Evolutionary conservation across 2,329 filamentous ascomycete species (phyloP).

Genomic region (Xylariaceae sp.): DNA sequence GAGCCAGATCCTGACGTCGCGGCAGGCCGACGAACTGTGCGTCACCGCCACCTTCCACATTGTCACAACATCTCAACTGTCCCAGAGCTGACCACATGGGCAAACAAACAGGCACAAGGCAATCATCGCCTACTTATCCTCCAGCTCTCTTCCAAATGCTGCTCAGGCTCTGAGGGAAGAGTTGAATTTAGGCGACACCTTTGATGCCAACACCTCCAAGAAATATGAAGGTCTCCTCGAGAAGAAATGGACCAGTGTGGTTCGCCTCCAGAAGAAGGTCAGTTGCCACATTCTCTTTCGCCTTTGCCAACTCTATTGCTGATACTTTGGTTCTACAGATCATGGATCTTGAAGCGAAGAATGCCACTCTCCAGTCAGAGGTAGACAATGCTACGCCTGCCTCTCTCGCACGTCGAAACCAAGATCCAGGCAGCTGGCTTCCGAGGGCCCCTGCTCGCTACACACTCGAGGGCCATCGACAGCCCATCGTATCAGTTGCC

Average conservation of each 20-base stretch:
- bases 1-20: constrained; percentile 27
- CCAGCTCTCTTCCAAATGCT: constrained; percentile 65
- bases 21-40: constrained; percentile 30
- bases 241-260: constrained; percentile 98
- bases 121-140: constrained; percentile 81
- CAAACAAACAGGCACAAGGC: constrained; percentile 63
- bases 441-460: constrained; percentile 79
- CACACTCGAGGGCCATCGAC: constrained; percentile 76
- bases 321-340: constrained; percentile 51
- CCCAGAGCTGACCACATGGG: background rate
- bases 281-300: constrained; percentile 9
- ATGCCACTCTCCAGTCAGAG: constrained; percentile 70
- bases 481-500: constrained; percentile 79
- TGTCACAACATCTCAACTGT: background rate
- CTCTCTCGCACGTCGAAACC: constrained; percentile 72
- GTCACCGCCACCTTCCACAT: constrained; percentile 4
- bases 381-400: constrained; percentile 75
- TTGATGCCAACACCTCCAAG: constrained; percentile 79
- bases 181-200: constrained; percentile 63
- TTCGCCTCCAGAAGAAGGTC: constrained; percentile 93
- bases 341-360: constrained; percentile 83
- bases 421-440: constrained; percentile 82
- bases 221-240: constrained; percentile 93
- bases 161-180: constrained; percentile 73
- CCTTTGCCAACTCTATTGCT: background rate